Base-by-base conservation (phyloP, 805 yeast genomes). In the Metschnikowia continentalis region DNA sequence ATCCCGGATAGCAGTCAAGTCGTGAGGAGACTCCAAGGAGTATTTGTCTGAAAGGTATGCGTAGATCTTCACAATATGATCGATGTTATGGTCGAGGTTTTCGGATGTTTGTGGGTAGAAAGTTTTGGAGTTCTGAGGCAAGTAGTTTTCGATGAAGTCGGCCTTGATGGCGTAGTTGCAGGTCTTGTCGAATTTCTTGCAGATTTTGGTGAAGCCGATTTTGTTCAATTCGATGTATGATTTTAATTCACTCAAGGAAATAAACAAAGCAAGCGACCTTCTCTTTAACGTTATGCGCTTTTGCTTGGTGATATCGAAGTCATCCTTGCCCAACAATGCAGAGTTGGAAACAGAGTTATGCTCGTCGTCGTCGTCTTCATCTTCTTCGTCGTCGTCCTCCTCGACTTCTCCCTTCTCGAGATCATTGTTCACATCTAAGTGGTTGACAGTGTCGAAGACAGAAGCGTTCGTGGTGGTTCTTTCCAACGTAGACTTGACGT, bases 121-220 rank as follows among this genome's bases (percentile, higher is more conserved):
- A 10, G 84, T 78, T 42, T 79, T 74, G 0, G 87, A 75, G 47
- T 76, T 68, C n/a, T 62, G 54, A 2, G 77, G 73, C 32, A 85
- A 61, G 53, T 63, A 67, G 42, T 69, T 67, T 14, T 60, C 61
- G 61, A 88, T 69, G 62, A 88, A 90, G 26, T 72, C 74, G n/a
- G 70, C 71, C 59, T 83, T 84, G 37, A 87, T 71, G 26, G 78
- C 66, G 36, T 87, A 80, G 52, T 80, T 78, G 56, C 89, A 72
- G 10, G 88, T 83, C 66, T 92, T 92, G 69, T 94, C 97, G 66
- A 89, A 94, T 69, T 92, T 92, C 67, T 92, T 92, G 57, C 90
- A 77, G 39, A 92, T 91, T 69, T 92, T 92, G 47, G 88, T 79
- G 67, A 92, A 88, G 2, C 97, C 98, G 22, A 96, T 88, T 57